Base-by-base conservation (phyloP, 768 basidiomycete genomes). In the Collybia sp. region DNA sequence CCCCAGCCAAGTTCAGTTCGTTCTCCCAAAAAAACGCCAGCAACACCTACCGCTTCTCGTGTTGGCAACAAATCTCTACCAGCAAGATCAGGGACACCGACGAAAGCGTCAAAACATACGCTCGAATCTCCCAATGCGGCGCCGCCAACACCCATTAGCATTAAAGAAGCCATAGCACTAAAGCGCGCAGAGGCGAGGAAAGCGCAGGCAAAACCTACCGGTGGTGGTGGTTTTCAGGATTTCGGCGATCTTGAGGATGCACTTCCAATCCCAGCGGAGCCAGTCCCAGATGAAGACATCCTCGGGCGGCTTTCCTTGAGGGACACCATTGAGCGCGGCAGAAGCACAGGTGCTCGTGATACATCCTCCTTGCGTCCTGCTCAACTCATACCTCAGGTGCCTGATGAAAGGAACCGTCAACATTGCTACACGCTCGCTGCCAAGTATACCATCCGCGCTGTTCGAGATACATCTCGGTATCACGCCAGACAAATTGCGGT, bases 401-500 rank as follows among this genome's bases (percentile, higher is more conserved):
- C 58, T 52, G 33, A 52, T 52, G 49, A 44, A 72, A 88, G 88
- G 88, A 53, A 71, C 76, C 32, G 69, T 92, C 57, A 92, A 91
- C 64, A 67, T 92, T 52, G 75, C 84, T 5, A 82, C 87, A 17
- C 82, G 90, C 49, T 78, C 76, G 41, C 66, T 93, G 50, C 75
- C 72, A 2, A 88, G 88, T 58, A 59, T 92, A 16, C 89, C 89
- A 3, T 84, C 85, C 3, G 83, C 78, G 1, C 67, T 93, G 18
- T 93, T 88, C 55, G 85, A 90, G 53, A 76, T 88, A 9, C 90
- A 92, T 63, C 71, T 93, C 19, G 83, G 81, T 5, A 66, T 93
- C 44, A 87, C 71, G 4, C 84, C 90, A 1, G 81, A 83, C 37
- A 70, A 73, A n/a, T 66, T 92, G 33, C 75, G 79, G 58, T 80